A percentile compares a stretch with the other conserved stretches of the same genome.
These are phyloP conservation scores for Aspergillus ochraceoroseus DNA, from an alignment of 2,329 filamentous ascomycete genomes.

Conservation along the genomic window DNA sequence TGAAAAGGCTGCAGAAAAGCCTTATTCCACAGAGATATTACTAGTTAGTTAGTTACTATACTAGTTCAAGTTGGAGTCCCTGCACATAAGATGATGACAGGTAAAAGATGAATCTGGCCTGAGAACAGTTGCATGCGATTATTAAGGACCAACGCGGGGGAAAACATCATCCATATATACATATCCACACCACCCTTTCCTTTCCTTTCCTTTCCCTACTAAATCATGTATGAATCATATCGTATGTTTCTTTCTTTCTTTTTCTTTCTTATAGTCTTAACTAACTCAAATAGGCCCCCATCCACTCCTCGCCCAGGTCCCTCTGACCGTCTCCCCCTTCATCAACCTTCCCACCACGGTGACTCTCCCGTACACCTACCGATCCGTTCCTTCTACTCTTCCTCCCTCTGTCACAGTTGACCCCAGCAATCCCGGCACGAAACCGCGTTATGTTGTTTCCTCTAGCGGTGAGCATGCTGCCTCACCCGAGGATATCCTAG, in stretches of 20 bases:
- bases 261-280: neutral
- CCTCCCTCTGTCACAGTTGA: slow-evolving; percentile 64
- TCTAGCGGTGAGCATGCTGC: slow-evolving; percentile 74
- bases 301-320: slow-evolving; percentile 84
- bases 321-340: slow-evolving; percentile 90
- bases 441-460: slow-evolving; percentile 71
- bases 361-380: slow-evolving; percentile 93
- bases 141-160: neutral
- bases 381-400: slow-evolving; percentile 77
- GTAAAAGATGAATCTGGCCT: too few relatives aligned
- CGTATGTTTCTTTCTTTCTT: slow-evolving; percentile 29
- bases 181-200: too few relatives aligned
- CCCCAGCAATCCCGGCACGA: slow-evolving; percentile 38
- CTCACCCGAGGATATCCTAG: slow-evolving; percentile 78
- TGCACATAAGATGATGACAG: too few relatives aligned
- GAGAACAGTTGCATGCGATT: neutral
- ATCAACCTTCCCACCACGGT: slow-evolving; percentile 83
- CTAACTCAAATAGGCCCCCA: slow-evolving; percentile 58
- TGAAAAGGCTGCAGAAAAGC: too few relatives aligned
- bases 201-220: too few relatives aligned
- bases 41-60: too few relatives aligned
- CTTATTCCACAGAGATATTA: too few relatives aligned
- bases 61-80: too few relatives aligned
- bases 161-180: too few relatives aligned
- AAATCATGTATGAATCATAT: slow-evolving; percentile 44